These are phyloP conservation scores for Agrostemma githago DNA, from an alignment of 148 eudicot genomes.

Conservation along the genomic window DNA sequence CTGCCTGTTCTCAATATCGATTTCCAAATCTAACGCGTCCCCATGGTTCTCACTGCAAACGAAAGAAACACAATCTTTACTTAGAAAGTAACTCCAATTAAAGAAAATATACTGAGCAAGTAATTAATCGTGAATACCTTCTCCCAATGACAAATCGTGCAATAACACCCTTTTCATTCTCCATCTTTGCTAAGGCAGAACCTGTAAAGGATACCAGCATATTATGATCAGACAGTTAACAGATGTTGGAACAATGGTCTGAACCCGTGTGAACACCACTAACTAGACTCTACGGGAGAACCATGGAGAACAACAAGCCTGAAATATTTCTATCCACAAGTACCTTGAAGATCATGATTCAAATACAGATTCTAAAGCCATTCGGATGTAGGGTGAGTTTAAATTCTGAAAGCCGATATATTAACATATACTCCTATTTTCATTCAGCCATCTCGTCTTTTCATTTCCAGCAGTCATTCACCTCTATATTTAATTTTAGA, in stretches of 20 bases:
- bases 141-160: constrained; percentile 76
- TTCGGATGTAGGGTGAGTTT: neutral
- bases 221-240: neutral
- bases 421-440: neutral
- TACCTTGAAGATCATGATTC: constrained; percentile 1
- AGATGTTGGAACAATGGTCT: neutral
- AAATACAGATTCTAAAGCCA: neutral
- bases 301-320: neutral
- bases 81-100: constrained; percentile 1
- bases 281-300: neutral
- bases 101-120: neutral
- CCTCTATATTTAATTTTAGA: neutral
- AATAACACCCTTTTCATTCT: constrained; percentile 61
- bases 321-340: neutral
- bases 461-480: neutral
- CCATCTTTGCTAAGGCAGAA: constrained; percentile 51
- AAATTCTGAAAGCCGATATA: neutral
- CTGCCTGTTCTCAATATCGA: constrained; percentile 63
- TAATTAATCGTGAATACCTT: constrained; percentile 36
- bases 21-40: constrained; percentile 64
- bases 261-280: neutral
- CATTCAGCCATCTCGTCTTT: neutral
- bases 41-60: constrained; percentile 67
- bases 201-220: constrained; percentile 36
- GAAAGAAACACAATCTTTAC: constrained; percentile 19